A percentile compares a stretch with the other conserved stretches of the same genome.
phyloP scores from a whole-genome alignment of 345 rosid species.

The Psidium friedrichsthalianum region DNA sequence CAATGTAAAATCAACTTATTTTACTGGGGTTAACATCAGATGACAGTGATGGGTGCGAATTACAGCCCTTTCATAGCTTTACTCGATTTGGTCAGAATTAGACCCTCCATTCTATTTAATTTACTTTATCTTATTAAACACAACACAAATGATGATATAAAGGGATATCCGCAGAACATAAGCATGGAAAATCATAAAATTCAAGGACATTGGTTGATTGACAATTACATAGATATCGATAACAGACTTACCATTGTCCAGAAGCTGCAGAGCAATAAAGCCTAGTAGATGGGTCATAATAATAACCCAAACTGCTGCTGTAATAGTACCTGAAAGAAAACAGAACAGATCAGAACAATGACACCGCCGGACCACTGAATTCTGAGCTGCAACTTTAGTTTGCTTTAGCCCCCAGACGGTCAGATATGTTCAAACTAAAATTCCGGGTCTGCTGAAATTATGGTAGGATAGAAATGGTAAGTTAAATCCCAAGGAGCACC shows the following conservation, averaged over 20 bases:
- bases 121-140: not conserved
- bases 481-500: not conserved
- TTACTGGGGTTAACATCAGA: not conserved
- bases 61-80: not conserved
- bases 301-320: constrained; percentile 85
- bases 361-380: not conserved
- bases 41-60: not conserved
- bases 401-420: not conserved
- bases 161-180: not conserved
- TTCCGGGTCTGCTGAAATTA: not conserved
- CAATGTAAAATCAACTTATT: not conserved
- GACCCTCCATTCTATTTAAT: not conserved
- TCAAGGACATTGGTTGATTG: not conserved
- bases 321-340: constrained; percentile 68
- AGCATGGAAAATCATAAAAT: not conserved
- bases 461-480: not conserved
- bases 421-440: not conserved
- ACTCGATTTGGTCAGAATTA: not conserved
- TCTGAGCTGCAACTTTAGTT: not conserved
- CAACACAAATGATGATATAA: not conserved
- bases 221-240: not conserved
- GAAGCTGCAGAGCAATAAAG: constrained; percentile 73
- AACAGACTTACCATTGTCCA: constrained; percentile 60
- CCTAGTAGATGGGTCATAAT: constrained; percentile 76
- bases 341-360: not conserved